A percentile compares a stretch with the other conserved stretches of the same genome.
Conservation (phyloP, 805 yeast genomes). For the Cyberlindnera euphorbiiphila region DNA sequence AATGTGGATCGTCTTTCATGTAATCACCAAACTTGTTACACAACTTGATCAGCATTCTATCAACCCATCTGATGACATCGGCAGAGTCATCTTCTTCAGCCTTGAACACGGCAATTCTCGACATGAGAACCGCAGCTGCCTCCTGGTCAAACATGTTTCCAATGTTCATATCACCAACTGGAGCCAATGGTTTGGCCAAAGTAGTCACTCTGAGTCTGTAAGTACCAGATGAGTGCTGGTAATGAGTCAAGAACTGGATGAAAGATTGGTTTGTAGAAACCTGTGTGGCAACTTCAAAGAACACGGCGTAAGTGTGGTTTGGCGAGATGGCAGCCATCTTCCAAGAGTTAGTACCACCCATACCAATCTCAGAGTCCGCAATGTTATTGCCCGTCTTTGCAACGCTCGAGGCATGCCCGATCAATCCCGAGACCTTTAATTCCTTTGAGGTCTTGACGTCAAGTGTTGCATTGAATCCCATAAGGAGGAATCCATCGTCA, state of each 20-base stretch:
- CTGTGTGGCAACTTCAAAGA: conserved; percentile 69
- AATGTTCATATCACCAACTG: conserved; percentile 52
- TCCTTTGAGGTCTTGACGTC: conserved; percentile 86
- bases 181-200: conserved; percentile 55
- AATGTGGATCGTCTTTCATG: conserved; percentile 40
- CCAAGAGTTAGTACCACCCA: conserved; percentile 91
- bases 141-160: conserved; percentile 74
- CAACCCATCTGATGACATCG: conserved; percentile 47
- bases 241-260: conserved; percentile 85
- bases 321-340: conserved; percentile 82
- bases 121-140: conserved; percentile 59
- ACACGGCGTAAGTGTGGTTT: conserved; percentile 81
- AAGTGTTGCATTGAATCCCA: conserved; percentile 87
- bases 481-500: conserved; percentile 76
- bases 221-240: conserved; percentile 94
- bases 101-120: conserved; percentile 45
- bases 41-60: conserved; percentile 42
- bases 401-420: conserved; percentile 84
- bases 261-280: conserved; percentile 38
- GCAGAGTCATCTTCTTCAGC: conserved; percentile 32
- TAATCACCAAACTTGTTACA: conserved; percentile 47
- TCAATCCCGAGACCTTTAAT: conserved; percentile 84
- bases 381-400: conserved; percentile 65
- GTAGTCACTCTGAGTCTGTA: conserved; percentile 90
- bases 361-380: conserved; percentile 89